phyloP scores from a whole-genome alignment of 1,284 basidiomycete species.

The Ceratobasidium sp. region DNA sequence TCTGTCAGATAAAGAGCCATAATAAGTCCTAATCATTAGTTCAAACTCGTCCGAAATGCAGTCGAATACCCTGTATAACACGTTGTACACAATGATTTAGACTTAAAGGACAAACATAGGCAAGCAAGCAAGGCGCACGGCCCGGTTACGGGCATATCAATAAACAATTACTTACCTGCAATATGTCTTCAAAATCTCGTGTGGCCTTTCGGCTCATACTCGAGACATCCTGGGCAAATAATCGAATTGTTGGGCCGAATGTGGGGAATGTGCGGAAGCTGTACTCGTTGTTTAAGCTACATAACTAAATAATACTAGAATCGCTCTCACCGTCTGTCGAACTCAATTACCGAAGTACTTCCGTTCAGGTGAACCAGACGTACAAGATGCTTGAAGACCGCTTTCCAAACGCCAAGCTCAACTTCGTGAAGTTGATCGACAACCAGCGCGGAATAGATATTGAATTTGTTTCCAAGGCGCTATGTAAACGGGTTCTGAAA shows the following conservation, averaged over 20 bases:
- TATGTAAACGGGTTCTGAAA: slow-evolving; percentile 50
- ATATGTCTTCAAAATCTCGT: slow-evolving; percentile 50
- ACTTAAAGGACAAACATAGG: too few species aligned
- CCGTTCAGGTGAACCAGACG: slow-evolving; percentile 51
- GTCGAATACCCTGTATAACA: too few species aligned
- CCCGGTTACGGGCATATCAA: too few species aligned
- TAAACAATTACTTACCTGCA: slow-evolving; percentile 47
- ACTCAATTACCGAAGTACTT: neutral
- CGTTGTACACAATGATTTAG: too few species aligned
- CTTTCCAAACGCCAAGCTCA: slow-evolving; percentile 53
- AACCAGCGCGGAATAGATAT: slow-evolving; percentile 46
- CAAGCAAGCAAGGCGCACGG: too few species aligned
- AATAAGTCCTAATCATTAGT: too few species aligned
- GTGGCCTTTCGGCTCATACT: slow-evolving; percentile 49
- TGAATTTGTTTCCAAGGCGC: slow-evolving; percentile 41
- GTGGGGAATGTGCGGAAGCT: slow-evolving; percentile 49
- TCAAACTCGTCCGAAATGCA: too few species aligned
- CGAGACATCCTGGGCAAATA: slow-evolving; percentile 46
- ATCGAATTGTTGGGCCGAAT: slow-evolving; percentile 49
- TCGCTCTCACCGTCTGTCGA: slow-evolving; percentile 39
- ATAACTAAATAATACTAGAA: neutral
- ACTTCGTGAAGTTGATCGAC: slow-evolving; percentile 50
- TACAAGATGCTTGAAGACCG: slow-evolving; percentile 54
- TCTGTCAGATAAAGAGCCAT: too few species aligned
- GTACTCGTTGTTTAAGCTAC: neutral